These are phyloP conservation scores for Priceomyces fermenticarens DNA, from an alignment of 805 yeast species.

Conservation along the genomic window DNA sequence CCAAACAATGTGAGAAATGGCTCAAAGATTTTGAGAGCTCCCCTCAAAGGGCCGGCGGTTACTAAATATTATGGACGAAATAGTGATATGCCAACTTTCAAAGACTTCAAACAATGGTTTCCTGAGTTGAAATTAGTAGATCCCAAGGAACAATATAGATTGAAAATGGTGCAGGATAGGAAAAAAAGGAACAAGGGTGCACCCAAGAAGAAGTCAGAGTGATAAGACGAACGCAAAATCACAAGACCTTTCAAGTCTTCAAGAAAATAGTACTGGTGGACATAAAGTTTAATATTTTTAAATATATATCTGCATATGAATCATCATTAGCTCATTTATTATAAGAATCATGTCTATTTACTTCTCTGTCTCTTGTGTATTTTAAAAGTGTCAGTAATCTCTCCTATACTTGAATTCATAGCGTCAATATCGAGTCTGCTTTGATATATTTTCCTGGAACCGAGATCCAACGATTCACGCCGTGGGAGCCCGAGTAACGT, in stretches of 20 bases:
- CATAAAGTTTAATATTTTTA: conserved; percentile 1
- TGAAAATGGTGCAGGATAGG: conserved; percentile 58
- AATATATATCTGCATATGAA: background rate
- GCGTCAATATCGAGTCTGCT: too few species aligned
- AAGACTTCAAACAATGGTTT: conserved; percentile 54
- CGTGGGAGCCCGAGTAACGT: too few species aligned
- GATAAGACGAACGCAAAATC: conserved; percentile 1
- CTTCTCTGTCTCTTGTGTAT: conserved; percentile 11
- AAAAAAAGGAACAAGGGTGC: conserved; percentile 90
- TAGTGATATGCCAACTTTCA: conserved; percentile 62
- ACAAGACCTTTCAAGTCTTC: background rate
- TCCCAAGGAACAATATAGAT: conserved; percentile 67
- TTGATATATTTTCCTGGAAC: too few species aligned
- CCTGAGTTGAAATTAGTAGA: conserved; percentile 54
- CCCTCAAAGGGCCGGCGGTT: conserved; percentile 70
- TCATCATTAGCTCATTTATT: background rate
- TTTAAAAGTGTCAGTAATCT: conserved; percentile 27
- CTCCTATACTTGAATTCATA: conserved; percentile 11
- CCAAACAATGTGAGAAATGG: conserved; percentile 70
- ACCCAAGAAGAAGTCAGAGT: conserved; percentile 60
- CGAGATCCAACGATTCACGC: too few species aligned
- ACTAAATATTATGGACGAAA: conserved; percentile 69
- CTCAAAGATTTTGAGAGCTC: conserved; percentile 61
- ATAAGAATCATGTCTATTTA: conserved; percentile 1
- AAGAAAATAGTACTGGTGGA: conserved; percentile 5